Base-by-base conservation (phyloP, 306 rosid genomes). In the Gillenia trifoliata region DNA sequence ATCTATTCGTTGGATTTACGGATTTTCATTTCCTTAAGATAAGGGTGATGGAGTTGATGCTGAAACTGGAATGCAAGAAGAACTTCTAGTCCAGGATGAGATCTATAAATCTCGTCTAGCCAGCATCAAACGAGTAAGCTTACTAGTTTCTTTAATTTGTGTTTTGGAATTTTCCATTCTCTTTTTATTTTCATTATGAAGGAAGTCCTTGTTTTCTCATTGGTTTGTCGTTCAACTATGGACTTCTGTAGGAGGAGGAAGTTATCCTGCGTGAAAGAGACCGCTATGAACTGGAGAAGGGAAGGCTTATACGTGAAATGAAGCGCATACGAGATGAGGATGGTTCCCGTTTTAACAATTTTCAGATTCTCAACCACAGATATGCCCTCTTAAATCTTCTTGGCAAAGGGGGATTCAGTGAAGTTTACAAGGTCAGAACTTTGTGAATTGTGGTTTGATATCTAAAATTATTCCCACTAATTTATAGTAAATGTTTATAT, bases 401-500 rank as follows among this genome's bases (percentile, higher is more conserved):
- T 64, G 99, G 99, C 68, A 95, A 95, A 86, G 99, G 98, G 60
- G 99, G 99, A 73, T 95, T 95, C 85, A 95, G 99, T 66, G 99
- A 95, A 86, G 99, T 95, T 76, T 95, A 95, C 84, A 92, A 95
- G 99, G 99, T 95, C 92, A 78, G 93, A 88, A 62, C 66, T 71
- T 73, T 47, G 33, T 73, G 57, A 70, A 83, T 66, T 64, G 38
- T 50, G 20, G 36, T 70, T 75, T 84, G 20, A 28, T 47, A 22
- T 6, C 29, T 71, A 71, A 43, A 54, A 68, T 36, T 30, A 55
- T 49, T 67, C 60, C 30, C 65, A 38, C 68, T 13, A 54, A 57
- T 73, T 50, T 23, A 54, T n/a, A 16, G 64, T 43, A 36, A 20
- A 57, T 80, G 75, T 74, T 36, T 82, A n/a, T 30, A 64, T 74